phyloP scores from a whole-genome alignment of 768 basidiomycete genomes.

The Mycena rebaudengoi region DNA sequence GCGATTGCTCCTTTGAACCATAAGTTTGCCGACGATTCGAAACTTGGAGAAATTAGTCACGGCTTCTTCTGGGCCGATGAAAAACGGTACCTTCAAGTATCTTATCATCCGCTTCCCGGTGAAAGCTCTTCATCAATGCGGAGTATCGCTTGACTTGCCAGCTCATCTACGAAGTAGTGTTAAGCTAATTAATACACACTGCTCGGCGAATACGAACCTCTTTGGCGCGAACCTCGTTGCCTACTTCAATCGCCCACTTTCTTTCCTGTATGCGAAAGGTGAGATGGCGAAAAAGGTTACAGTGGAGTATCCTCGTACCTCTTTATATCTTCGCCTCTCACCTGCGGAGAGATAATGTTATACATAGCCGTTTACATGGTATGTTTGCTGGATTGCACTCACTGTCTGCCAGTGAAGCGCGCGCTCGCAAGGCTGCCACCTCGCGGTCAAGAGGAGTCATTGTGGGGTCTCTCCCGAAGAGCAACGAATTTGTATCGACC shows the following conservation, averaged over 20 bases:
- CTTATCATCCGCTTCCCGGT: conserved; percentile 77
- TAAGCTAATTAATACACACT: not conserved
- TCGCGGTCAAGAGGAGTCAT: conserved; percentile 74
- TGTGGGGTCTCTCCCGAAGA: conserved; percentile 63
- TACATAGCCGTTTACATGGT: too few relatives aligned
- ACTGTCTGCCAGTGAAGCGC: conserved; percentile 83
- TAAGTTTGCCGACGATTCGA: conserved; percentile 16
- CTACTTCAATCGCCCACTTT: conserved; percentile 86
- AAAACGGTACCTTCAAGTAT: conserved; percentile 63
- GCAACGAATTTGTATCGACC: conserved; percentile 73
- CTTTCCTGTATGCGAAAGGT: too few relatives aligned
- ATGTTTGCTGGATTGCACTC: too few relatives aligned
- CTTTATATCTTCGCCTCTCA: conserved; percentile 83
- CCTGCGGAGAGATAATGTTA: too few relatives aligned
- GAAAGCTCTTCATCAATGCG: conserved; percentile 82
- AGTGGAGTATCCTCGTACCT: too few relatives aligned
- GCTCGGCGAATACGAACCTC: conserved; percentile 20
- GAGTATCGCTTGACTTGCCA: conserved; percentile 88
- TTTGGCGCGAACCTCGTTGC: conserved; percentile 73
- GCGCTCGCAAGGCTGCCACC: conserved; percentile 76
- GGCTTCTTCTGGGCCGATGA: not conserved
- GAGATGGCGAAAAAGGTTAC: too few relatives aligned
- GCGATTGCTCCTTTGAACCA: too few relatives aligned
- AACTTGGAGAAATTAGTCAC: conserved; percentile 4
- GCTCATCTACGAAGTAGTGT: conserved; percentile 64